Evolutionary conservation across 164 flowering plant species (phyloP).

Genomic region (Stephania cephalantha): DNA sequence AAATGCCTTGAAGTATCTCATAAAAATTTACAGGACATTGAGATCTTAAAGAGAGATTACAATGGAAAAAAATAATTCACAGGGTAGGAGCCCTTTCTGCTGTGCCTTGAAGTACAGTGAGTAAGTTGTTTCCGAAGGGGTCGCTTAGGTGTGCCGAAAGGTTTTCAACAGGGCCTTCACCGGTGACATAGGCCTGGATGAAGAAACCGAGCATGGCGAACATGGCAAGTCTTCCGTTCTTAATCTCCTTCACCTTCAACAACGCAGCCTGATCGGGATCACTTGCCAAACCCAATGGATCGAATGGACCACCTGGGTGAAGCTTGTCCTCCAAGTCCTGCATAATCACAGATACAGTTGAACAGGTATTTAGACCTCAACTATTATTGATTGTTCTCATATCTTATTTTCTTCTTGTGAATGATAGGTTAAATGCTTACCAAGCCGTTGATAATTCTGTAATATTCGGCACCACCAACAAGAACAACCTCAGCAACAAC

Average conservation of each 20-base stretch:
- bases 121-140: constrained; percentile 97
- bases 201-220: constrained; percentile 95
- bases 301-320: constrained; percentile 95
- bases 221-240: constrained; percentile 98
- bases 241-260: constrained; percentile 94
- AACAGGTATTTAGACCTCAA: not conserved
- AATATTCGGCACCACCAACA: constrained; percentile 95
- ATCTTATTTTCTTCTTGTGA: not conserved
- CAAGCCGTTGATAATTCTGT: constrained; percentile 91
- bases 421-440: constrained; percentile 27
- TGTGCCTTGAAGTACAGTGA: constrained; percentile 71
- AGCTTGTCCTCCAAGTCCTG: constrained; percentile 90
- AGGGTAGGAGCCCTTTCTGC: constrained; percentile 79
- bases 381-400: not conserved
- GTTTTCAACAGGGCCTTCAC: constrained; percentile 96
- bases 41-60: constrained; percentile 3
- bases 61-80: constrained; percentile 19
- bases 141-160: constrained; percentile 82
- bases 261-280: constrained; percentile 90
- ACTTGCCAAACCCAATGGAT: constrained; percentile 78
- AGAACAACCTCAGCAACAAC: constrained; percentile 87
- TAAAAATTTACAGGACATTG: constrained; percentile 18
- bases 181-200: constrained; percentile 95
- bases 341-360: not conserved
- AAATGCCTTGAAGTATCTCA: constrained; percentile 14